Conservation (phyloP, 2,329 filamentous ascomycete genomes). For the Akanthomyces lecanii region DNA sequence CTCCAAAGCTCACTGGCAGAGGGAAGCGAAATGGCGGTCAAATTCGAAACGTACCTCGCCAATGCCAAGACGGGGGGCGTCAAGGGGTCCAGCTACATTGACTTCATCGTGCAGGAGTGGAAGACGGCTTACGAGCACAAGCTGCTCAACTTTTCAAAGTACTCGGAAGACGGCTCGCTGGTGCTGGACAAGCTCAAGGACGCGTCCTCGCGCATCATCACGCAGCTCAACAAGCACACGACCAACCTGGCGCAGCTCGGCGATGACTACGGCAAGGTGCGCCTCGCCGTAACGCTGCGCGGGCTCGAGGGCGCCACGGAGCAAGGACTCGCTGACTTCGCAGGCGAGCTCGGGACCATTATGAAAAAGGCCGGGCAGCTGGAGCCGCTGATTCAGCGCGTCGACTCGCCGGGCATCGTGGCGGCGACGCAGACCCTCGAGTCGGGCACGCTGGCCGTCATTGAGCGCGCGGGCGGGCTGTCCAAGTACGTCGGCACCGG, state of each 20-base stretch:
- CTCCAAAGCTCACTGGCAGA: not conserved
- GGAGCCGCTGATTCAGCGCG: constrained; percentile 1
- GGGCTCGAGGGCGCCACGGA: not conserved
- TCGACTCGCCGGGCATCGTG: not conserved
- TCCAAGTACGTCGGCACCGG: not conserved
- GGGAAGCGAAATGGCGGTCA: not conserved
- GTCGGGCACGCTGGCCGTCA: not conserved
- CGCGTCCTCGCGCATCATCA: constrained; percentile 5
- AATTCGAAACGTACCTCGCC: constrained; percentile 10
- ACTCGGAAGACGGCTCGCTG: constrained; percentile 5
- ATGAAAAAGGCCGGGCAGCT: constrained; percentile 3
- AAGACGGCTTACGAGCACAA: constrained; percentile 10
- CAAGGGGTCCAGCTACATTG: constrained; percentile 10
- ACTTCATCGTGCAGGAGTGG: not conserved
- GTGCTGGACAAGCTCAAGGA: not conserved
- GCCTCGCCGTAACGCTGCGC: constrained; percentile 8
- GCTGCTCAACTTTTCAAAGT: constrained; percentile 7
- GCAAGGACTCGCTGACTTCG: not conserved
- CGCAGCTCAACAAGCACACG: constrained; percentile 15
- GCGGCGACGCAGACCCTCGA: not conserved
- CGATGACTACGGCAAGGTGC: not conserved
- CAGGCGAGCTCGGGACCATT: not conserved
- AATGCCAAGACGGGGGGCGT: not conserved
- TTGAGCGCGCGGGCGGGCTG: not conserved
- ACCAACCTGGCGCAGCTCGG: constrained; percentile 4